Percentiles rank a stretch among this genome's conserved stretches.
Evolutionary conservation across 768 basidiomycete species (phyloP).

Genomic region (Auricularia sp.): DNA sequence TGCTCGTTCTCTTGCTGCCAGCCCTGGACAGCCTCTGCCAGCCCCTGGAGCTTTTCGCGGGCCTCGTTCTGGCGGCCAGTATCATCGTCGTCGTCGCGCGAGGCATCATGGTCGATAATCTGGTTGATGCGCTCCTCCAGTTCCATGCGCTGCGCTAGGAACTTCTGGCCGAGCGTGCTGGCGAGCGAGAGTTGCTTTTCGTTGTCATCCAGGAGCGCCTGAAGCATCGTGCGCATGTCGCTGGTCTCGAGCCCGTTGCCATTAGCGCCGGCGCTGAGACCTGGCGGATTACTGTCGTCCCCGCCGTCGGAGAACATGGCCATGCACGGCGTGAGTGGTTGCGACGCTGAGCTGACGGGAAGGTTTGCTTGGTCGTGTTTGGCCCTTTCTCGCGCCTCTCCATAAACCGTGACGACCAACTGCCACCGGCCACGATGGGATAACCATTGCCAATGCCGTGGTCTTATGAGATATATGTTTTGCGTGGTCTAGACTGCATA

Average conservation of each 20-base stretch:
- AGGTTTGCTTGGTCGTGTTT: neutral
- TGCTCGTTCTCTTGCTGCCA: constrained; percentile 79
- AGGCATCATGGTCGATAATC: constrained; percentile 48
- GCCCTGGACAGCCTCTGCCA: constrained; percentile 59
- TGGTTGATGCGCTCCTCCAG: constrained; percentile 81
- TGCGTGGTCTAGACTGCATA: too few relatives aligned
- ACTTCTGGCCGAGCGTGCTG: constrained; percentile 85
- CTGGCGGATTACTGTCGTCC: neutral
- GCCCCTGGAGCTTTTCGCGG: constrained; percentile 64
- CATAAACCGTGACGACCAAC: neutral
- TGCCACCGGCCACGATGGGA: too few relatives aligned
- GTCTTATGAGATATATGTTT: too few relatives aligned
- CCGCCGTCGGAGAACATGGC: neutral
- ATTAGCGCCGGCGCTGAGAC: neutral
- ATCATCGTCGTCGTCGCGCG: constrained; percentile 53
- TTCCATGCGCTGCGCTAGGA: constrained; percentile 88
- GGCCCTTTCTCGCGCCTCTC: neutral
- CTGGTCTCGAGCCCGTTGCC: neutral
- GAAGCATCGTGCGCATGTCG: constrained; percentile 30
- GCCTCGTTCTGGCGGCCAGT: constrained; percentile 57
- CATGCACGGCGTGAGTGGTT: neutral
- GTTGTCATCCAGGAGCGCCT: constrained; percentile 72
- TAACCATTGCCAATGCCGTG: too few relatives aligned
- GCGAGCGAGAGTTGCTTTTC: constrained; percentile 88
- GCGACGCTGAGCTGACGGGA: neutral